These are phyloP conservation scores for Bocquillonia castaneifolia DNA, from an alignment of 441 rosid species.

Conservation along the genomic window DNA sequence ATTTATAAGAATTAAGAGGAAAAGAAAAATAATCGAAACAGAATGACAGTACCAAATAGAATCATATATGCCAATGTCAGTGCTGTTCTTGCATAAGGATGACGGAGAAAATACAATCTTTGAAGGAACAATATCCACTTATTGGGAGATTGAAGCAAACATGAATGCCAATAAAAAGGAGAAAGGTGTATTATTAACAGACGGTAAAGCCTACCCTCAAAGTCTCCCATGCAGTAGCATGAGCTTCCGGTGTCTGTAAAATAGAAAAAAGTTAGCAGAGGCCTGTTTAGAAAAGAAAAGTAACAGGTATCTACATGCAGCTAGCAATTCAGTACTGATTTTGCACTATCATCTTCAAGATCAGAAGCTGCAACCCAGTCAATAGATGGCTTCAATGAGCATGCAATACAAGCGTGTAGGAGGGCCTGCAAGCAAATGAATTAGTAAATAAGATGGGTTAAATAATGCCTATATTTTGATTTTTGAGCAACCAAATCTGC, in stretches of 20 bases:
- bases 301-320: constrained; percentile 11
- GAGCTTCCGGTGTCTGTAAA: constrained; percentile 32
- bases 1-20: neutral
- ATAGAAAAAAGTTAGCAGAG: constrained; percentile 16
- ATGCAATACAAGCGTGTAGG: constrained; percentile 73
- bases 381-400: constrained; percentile 57
- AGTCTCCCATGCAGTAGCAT: constrained; percentile 37
- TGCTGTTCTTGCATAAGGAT: neutral
- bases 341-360: constrained; percentile 61
- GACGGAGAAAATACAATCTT: neutral
- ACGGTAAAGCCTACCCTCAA: constrained; percentile 33
- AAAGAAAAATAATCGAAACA: neutral
- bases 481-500: constrained; percentile 24
- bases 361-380: constrained; percentile 92
- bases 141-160: constrained; percentile 1
- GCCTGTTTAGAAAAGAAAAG: constrained; percentile 5
- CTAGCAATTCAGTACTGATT: constrained; percentile 35
- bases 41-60: constrained; percentile 1
- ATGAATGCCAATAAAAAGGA: neutral
- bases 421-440: constrained; percentile 57
- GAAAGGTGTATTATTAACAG: neutral
- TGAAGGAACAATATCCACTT: neutral
- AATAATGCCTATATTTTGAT: neutral
- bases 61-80: neutral
- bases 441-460: constrained; percentile 17